Evolutionary conservation across 1,284 basidiomycete species (phyloP).

Genomic region (Cystobasidium sp.): DNA sequence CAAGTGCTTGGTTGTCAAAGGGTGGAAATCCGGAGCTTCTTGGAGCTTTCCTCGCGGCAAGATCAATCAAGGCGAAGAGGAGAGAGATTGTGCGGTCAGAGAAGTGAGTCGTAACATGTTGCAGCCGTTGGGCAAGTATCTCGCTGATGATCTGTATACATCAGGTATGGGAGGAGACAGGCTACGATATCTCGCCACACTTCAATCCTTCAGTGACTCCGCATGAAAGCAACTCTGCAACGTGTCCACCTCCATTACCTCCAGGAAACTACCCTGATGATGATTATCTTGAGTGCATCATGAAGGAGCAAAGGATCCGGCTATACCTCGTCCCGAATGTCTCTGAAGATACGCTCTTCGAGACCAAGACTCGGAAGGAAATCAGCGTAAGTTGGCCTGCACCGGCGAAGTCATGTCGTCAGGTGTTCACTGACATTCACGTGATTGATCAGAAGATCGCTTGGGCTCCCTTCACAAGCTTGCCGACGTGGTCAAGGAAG

Average conservation of each 20-base stretch:
- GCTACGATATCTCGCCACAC: slow-evolving; percentile 77
- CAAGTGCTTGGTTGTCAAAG: slow-evolving; percentile 95
- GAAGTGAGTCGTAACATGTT: slow-evolving; percentile 67
- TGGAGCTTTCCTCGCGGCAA: slow-evolving; percentile 99
- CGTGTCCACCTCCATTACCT: slow-evolving; percentile 47
- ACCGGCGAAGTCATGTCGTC: background rate
- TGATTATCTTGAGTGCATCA: slow-evolving; percentile 75
- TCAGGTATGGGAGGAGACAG: slow-evolving; percentile 91
- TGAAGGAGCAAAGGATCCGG: slow-evolving; percentile 86
- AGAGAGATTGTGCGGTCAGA: slow-evolving; percentile 80
- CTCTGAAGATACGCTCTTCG: slow-evolving; percentile 85
- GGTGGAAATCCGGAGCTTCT: slow-evolving; percentile 93
- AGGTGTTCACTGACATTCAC: background rate
- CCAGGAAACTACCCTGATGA: slow-evolving; percentile 46
- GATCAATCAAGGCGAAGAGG: slow-evolving; percentile 91
- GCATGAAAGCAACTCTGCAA: slow-evolving; percentile 26
- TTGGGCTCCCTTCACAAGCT: slow-evolving; percentile 88
- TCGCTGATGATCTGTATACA: background rate
- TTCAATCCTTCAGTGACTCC: slow-evolving; percentile 64
- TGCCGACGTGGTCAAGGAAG: slow-evolving; percentile 91
- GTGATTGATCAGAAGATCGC: slow-evolving; percentile 77
- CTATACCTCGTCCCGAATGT: slow-evolving; percentile 89
- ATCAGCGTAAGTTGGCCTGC: slow-evolving; percentile 76
- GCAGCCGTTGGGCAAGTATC: background rate
- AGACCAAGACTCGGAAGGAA: slow-evolving; percentile 95